Conservation (phyloP, 169 alveolate genomes). For the Plasmodium blacklocki region DNA sequence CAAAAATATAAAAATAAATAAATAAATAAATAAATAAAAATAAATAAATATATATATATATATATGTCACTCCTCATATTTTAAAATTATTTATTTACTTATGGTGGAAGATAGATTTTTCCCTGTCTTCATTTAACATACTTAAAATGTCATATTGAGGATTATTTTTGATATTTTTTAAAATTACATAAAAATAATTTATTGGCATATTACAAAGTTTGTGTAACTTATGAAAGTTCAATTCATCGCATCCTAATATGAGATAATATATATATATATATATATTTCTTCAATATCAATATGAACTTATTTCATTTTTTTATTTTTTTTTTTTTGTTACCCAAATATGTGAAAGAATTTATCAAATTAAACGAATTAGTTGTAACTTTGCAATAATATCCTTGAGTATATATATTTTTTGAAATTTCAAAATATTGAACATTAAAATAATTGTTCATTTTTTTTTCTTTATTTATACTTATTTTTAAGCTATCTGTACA, state of each 20-base stretch:
- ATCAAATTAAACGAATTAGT: slow-evolving; percentile 51
- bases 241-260: slow-evolving; percentile 17
- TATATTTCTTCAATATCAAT: background rate
- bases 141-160: slow-evolving; percentile 43
- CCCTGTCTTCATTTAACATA: slow-evolving; percentile 50
- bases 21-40: too few species aligned
- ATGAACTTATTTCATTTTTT: background rate
- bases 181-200: slow-evolving; percentile 40
- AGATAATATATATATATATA: background rate
- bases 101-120: slow-evolving; percentile 49
- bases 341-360: slow-evolving; percentile 64
- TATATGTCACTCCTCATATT: background rate
- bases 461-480: slow-evolving; percentile 13
- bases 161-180: slow-evolving; percentile 15
- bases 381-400: slow-evolving; percentile 53
- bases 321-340: slow-evolving; percentile 8
- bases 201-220: slow-evolving; percentile 62
- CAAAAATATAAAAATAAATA: background rate
- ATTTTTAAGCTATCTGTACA: slow-evolving; percentile 60
- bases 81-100: slow-evolving; percentile 8
- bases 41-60: background rate
- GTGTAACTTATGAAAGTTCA: slow-evolving; percentile 44
- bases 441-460: slow-evolving; percentile 23
- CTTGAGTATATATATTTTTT: slow-evolving; percentile 29
- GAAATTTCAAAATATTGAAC: slow-evolving; percentile 45